phyloP scores from a whole-genome alignment of 1,284 basidiomycete species.

The Boletus chippewaensis region DNA sequence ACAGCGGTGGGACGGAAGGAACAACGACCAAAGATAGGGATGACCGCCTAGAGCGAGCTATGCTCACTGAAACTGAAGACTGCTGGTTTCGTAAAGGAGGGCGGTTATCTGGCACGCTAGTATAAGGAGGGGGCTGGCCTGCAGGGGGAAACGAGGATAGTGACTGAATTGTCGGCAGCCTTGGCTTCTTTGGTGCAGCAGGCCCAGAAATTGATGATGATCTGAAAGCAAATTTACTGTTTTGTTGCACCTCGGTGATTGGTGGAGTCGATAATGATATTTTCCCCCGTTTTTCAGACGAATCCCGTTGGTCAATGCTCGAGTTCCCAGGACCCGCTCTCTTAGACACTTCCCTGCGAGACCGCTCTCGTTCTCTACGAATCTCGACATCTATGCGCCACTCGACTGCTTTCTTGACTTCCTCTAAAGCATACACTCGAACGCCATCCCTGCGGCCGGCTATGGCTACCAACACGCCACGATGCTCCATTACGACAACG shows the following conservation, averaged over 20 bases:
- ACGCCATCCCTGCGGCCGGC: slow-evolving; percentile 77
- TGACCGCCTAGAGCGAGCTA: slow-evolving; percentile 31
- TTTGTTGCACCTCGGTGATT: slow-evolving; percentile 31
- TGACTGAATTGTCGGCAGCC: slow-evolving; percentile 35
- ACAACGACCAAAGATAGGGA: slow-evolving; percentile 57
- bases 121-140: slow-evolving; percentile 32
- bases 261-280: slow-evolving; percentile 44
- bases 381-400: slow-evolving; percentile 79
- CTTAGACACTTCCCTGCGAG: slow-evolving; percentile 58
- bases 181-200: slow-evolving; percentile 23
- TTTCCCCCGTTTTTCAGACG: slow-evolving; percentile 42
- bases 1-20: slow-evolving; percentile 40
- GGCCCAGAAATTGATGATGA: slow-evolving; percentile 33
- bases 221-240: slow-evolving; percentile 36
- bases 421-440: slow-evolving; percentile 76
- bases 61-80: slow-evolving; percentile 29
- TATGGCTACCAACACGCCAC: slow-evolving; percentile 77
- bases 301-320: slow-evolving; percentile 33
- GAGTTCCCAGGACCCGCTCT: slow-evolving; percentile 33
- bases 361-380: slow-evolving; percentile 61
- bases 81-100: slow-evolving; percentile 20
- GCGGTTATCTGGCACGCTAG: slow-evolving; percentile 18
- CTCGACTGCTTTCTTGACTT: slow-evolving; percentile 74
- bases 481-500: slow-evolving; percentile 83
- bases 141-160: slow-evolving; percentile 16